A percentile compares a stretch with the other conserved stretches of the same genome.
These are phyloP conservation scores for Ustilago curta DNA, from an alignment of 1,284 basidiomycete species.

Conservation along the genomic window DNA sequence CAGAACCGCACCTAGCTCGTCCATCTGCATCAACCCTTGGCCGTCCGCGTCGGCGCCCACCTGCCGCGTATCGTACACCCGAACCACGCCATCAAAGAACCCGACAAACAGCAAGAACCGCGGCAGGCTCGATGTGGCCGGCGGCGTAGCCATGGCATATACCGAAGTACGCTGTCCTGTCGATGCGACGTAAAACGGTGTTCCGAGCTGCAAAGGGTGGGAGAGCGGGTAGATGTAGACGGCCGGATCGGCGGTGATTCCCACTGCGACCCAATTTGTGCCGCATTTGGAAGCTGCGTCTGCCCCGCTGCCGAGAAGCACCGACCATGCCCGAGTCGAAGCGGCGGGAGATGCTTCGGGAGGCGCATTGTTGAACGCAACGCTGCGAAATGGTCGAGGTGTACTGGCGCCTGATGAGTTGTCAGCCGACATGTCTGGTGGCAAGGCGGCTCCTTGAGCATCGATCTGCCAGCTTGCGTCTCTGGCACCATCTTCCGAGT, in stretches of 20 bases:
- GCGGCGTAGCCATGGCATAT: slow-evolving; percentile 35
- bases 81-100: slow-evolving; percentile 44
- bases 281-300: background rate
- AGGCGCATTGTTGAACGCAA: slow-evolving; percentile 42
- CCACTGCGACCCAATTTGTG: slow-evolving; percentile 29
- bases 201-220: background rate
- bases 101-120: slow-evolving; percentile 47
- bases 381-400: slow-evolving; percentile 30
- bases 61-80: slow-evolving; percentile 48
- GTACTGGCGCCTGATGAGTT: slow-evolving; percentile 18
- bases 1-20: slow-evolving; percentile 2
- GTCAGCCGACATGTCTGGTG: background rate
- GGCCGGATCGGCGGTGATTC: slow-evolving; percentile 26
- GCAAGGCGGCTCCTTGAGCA: background rate
- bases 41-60: background rate
- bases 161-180: slow-evolving; percentile 22
- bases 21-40: background rate
- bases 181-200: slow-evolving; percentile 22
- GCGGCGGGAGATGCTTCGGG: background rate
- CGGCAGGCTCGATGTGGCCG: slow-evolving; percentile 13
- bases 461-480: slow-evolving; percentile 10
- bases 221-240: slow-evolving; percentile 32
- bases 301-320: slow-evolving; percentile 17
- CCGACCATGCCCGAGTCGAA: slow-evolving; percentile 36
- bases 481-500: background rate